These are phyloP conservation scores for Echria macrotheca DNA, from an alignment of 495 filamentous ascomycete species.

Conservation along the genomic window DNA sequence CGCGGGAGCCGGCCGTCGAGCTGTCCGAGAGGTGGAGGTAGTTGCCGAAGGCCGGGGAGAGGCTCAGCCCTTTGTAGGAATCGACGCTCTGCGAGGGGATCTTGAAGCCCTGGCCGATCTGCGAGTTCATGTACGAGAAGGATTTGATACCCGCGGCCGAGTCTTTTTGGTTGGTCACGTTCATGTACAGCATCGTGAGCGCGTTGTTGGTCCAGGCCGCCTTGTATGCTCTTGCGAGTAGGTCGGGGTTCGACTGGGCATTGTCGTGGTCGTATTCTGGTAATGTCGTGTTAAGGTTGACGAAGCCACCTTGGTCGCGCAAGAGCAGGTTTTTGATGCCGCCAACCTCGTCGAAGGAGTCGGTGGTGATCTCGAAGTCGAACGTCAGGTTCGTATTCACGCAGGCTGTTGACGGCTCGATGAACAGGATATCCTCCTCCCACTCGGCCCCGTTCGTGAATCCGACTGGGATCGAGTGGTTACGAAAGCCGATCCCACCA, in stretches of 20 bases:
- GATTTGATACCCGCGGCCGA: slow-evolving; percentile 3
- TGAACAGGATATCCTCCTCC: slow-evolving; percentile 42
- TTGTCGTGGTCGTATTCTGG: slow-evolving; percentile 17
- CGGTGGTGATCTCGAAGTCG: slow-evolving; percentile 24
- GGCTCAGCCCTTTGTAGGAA: not conserved
- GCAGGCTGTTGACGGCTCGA: slow-evolving; percentile 40
- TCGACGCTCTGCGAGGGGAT: not conserved
- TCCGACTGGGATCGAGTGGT: slow-evolving; percentile 36
- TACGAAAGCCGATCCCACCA: slow-evolving; percentile 42
- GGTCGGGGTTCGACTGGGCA: slow-evolving; percentile 26
- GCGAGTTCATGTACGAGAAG: slow-evolving; percentile 34
- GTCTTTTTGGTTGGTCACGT: slow-evolving; percentile 18
- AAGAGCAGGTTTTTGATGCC: slow-evolving; percentile 21
- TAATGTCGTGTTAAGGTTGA: slow-evolving; percentile 24
- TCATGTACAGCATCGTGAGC: slow-evolving; percentile 15
- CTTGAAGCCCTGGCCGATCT: slow-evolving; percentile 24
- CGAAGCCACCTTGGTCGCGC: slow-evolving; percentile 40
- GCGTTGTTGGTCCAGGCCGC: slow-evolving; percentile 40
- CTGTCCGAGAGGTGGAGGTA: slow-evolving; percentile 8
- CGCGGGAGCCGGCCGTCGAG: not conserved
- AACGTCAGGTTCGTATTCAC: slow-evolving; percentile 42
- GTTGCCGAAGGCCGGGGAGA: slow-evolving; percentile 4
- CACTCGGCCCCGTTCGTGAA: slow-evolving; percentile 28
- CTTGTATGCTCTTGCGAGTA: slow-evolving; percentile 34
- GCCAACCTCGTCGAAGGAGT: not conserved